Base-by-base conservation (phyloP, 1,139 yeast genomes). In the Hansenula sp. region DNA sequence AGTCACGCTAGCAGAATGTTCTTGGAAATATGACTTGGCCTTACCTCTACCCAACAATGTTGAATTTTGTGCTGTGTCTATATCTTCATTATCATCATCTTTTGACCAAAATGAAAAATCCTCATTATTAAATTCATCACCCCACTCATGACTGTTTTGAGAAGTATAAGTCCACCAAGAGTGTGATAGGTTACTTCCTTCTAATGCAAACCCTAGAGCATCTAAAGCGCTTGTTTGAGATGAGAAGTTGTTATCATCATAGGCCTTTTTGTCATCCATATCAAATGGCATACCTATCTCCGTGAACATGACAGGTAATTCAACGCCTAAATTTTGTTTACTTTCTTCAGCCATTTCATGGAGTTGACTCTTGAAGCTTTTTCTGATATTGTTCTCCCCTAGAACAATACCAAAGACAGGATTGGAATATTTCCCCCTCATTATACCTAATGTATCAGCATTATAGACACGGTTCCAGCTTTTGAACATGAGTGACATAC, bases 271-370 rank as follows among this genome's bases (percentile, higher is more conserved):
- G 47, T 77, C 74, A 60, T 91, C 93, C 96, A 91, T 86, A 62
- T 93, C 96, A 62, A 83, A 89, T 3, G 99, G 98, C 83, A 91
- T 87, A 3, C 99, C 99, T n/a, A 93, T 90, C 63, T 91, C 99
- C 1, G 96, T 81, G 72, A 93, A 80, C 35, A 91, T 67, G 8
- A 85, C 76, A 0, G 96, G 96, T 11, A 86, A 68, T 13, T 55
- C 36, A 1, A 57, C 42, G 1, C 96, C 96, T 47, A 88, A 63
- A 38, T 72, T 61, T 3, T 71, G 71, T 17, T 66, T 62, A 13
- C 89, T 81, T 59, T 91, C 97, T 25, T 63, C 60, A 47, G 74
- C 76, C 67, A 91, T 75, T 47, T 77, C 84, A 18, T 61, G 54
- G 46, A 91, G 72, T 62, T 91, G 98, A 36, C 70, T 76, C 41